phyloP scores from a whole-genome alignment of 208 protist genomes.

The Leishmania amazonensis region DNA sequence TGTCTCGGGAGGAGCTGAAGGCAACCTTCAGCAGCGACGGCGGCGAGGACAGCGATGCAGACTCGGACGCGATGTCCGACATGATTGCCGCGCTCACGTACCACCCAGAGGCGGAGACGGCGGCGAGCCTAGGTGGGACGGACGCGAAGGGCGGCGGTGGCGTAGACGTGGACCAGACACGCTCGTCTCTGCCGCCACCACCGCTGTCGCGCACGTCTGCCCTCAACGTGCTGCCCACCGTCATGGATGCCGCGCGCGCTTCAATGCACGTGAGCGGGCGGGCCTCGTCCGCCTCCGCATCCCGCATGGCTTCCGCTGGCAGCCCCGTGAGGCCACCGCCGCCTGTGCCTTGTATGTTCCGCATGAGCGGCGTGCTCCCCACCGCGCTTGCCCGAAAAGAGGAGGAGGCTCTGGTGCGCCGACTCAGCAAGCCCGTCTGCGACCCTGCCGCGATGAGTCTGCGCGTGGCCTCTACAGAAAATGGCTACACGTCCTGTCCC shows the following conservation, averaged over 20 bases:
- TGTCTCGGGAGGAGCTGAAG: conserved; percentile 20
- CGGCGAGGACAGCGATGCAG: conserved; percentile 14
- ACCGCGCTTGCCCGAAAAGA: conserved; percentile 21
- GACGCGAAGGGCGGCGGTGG: not conserved
- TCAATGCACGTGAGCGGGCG: not conserved
- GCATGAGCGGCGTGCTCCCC: conserved; percentile 31
- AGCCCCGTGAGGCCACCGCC: conserved; percentile 3
- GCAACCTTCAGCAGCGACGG: not conserved
- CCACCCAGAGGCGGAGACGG: conserved; percentile 2
- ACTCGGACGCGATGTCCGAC: conserved; percentile 46
- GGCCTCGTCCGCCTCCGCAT: too few species aligned
- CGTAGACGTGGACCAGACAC: not conserved
- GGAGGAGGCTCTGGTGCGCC: conserved; percentile 30
- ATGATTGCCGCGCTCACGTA: conserved; percentile 35
- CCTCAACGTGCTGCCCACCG: conserved; percentile 5
- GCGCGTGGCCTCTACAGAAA: not conserved
- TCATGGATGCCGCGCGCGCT: conserved; percentile 4
- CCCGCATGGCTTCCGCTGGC: not conserved
- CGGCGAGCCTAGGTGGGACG: not conserved
- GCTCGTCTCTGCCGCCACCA: conserved; percentile 9
- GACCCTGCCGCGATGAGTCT: conserved; percentile 22
- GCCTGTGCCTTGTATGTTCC: conserved; percentile 30
- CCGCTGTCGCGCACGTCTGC: conserved; percentile 7
- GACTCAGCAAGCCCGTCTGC: conserved; percentile 34
- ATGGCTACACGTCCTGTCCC: not conserved